Percentiles rank a stretch among this genome's conserved stretches.
Evolutionary conservation across 2,329 filamentous ascomycete species (phyloP).

Genomic region (Ceratocystis ficicola): DNA sequence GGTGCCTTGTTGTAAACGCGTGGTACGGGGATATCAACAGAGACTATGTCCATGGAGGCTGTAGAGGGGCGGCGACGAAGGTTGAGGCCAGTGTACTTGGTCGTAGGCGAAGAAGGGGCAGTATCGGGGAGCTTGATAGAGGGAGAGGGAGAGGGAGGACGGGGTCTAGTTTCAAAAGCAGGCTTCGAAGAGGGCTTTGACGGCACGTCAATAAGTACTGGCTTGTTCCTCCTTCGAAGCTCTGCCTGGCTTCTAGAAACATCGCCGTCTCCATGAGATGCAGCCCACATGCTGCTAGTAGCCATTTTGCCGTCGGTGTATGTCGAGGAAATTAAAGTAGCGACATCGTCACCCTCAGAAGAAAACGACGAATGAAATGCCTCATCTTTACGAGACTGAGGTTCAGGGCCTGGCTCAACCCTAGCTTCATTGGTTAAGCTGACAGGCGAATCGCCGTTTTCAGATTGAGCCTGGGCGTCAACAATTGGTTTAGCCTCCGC

Average conservation of each 20-base stretch:
- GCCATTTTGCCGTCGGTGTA: conserved; percentile 15
- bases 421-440: not conserved
- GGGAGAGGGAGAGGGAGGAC: not conserved
- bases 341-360: conserved; percentile 15
- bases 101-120: not conserved
- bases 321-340: conserved; percentile 17
- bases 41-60: conserved; percentile 25
- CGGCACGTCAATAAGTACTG: not conserved
- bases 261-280: conserved; percentile 8
- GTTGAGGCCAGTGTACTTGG: conserved; percentile 4
- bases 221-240: conserved; percentile 8
- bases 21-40: conserved; percentile 37
- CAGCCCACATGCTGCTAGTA: conserved; percentile 14
- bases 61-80: conserved; percentile 17
- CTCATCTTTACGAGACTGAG: conserved; percentile 20
- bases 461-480: not conserved
- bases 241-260: conserved; percentile 16
- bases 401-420: conserved; percentile 24
- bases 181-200: not conserved
- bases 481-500: not conserved
- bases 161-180: not conserved
- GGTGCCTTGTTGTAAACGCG: conserved; percentile 36
- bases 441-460: not conserved
- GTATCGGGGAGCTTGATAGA: no score
- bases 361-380: not conserved